Evolutionary conservation across 1,284 basidiomycete species (phyloP).

Genomic region (Peniophora sp.): DNA sequence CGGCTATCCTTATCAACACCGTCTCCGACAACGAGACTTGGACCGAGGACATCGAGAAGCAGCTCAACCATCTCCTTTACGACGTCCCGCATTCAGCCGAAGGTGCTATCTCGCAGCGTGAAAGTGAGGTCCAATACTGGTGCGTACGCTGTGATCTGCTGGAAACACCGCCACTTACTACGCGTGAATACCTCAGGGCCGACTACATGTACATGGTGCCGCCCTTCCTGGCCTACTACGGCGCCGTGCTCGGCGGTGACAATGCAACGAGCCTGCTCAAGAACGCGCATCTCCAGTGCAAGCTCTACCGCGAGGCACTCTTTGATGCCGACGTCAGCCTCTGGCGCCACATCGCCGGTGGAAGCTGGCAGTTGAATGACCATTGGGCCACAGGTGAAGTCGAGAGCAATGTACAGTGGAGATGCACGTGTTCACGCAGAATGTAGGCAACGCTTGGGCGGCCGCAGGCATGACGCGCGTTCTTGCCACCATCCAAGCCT

Average conservation of each 20-base stretch:
- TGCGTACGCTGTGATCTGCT: slow-evolving; percentile 12
- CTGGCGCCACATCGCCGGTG: not conserved
- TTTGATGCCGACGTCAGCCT: slow-evolving; percentile 16
- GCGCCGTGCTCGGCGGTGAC: slow-evolving; percentile 34
- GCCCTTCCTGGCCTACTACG: slow-evolving; percentile 76
- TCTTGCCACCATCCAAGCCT: slow-evolving; percentile 46
- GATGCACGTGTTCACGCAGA: not conserved
- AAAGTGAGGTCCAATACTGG: slow-evolving; percentile 47
- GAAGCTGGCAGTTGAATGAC: slow-evolving; percentile 15
- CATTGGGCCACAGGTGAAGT: slow-evolving; percentile 47
- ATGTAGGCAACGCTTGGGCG: slow-evolving; percentile 58
- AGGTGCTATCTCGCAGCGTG: slow-evolving; percentile 64
- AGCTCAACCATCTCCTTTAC: slow-evolving; percentile 55
- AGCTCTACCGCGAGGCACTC: slow-evolving; percentile 51
- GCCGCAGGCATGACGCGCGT: slow-evolving; percentile 62
- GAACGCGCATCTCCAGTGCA: slow-evolving; percentile 58
- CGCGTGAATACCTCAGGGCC: slow-evolving; percentile 26
- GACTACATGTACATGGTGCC: slow-evolving; percentile 70
- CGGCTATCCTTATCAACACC: slow-evolving; percentile 50
- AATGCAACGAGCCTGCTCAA: slow-evolving; percentile 40
- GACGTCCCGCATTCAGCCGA: slow-evolving; percentile 43
- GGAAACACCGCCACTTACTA: not conserved
- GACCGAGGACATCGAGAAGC: slow-evolving; percentile 38
- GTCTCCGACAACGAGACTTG: slow-evolving; percentile 32
- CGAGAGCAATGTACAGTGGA: slow-evolving; percentile 29